Evolutionary conservation across 768 basidiomycete genomes (phyloP).

Genomic region (Thelephora ganbajun): DNA sequence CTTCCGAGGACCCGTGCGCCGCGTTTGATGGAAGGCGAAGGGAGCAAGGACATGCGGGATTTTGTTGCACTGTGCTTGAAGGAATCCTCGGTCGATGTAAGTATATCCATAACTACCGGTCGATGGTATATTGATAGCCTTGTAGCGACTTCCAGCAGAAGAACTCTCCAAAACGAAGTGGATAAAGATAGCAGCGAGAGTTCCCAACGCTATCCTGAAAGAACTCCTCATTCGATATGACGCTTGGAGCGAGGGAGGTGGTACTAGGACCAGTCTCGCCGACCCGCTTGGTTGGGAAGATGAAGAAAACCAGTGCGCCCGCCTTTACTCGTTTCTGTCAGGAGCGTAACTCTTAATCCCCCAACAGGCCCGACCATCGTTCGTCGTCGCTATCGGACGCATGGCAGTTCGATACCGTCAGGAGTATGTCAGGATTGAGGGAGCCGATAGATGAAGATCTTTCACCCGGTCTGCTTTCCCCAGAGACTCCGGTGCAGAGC

Average conservation of each 20-base stretch:
- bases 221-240: constrained; percentile 76
- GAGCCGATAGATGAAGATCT: constrained; percentile 12
- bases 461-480: too few species aligned
- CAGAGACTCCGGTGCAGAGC: constrained; percentile 10
- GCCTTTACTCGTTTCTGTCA: background rate
- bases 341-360: background rate
- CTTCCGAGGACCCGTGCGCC: constrained; percentile 82
- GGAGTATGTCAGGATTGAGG: constrained; percentile 17
- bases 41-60: constrained; percentile 75
- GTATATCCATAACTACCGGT: constrained; percentile 9
- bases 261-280: constrained; percentile 64
- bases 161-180: constrained; percentile 81
- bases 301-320: constrained; percentile 33
- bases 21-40: constrained; percentile 60
- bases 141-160: constrained; percentile 77
- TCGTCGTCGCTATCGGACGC: constrained; percentile 18
- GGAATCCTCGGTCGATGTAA: constrained; percentile 67
- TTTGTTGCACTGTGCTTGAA: constrained; percentile 76
- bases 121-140: too few species aligned
- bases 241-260: constrained; percentile 51
- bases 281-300: constrained; percentile 61
- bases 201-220: constrained; percentile 50
- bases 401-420: constrained; percentile 73
- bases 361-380: too few species aligned
- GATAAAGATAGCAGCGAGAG: constrained; percentile 68